Percentiles rank a stretch among this genome's conserved stretches.
These are phyloP conservation scores for Lobosporangium transversale DNA, from an alignment of 192 early-diverging fungal genomes.

Conservation along the genomic window DNA sequence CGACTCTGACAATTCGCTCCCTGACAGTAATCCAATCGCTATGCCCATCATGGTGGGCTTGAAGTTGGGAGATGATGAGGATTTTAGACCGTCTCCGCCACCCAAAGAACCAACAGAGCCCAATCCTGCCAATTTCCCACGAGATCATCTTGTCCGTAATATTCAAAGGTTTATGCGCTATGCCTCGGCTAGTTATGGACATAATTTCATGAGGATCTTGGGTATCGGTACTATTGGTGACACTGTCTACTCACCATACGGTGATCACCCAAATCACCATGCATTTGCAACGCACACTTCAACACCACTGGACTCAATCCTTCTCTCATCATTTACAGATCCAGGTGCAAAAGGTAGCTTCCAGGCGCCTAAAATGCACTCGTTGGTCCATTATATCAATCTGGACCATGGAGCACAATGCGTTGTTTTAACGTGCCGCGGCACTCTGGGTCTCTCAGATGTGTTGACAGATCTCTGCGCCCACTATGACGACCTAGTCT, in stretches of 20 bases:
- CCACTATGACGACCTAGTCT: conserved; percentile 68
- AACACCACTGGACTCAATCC: conserved; percentile 75
- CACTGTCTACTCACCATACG: conserved; percentile 47
- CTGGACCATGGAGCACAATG: conserved; percentile 82
- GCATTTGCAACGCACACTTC: conserved; percentile 85
- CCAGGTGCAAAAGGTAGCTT: conserved; percentile 41
- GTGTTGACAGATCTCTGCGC: conserved; percentile 89
- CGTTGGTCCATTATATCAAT: conserved; percentile 82
- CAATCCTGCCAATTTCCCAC: conserved; percentile 60
- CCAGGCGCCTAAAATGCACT: conserved; percentile 69
- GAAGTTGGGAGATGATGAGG: conserved; percentile 16
- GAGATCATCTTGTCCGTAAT: conserved; percentile 69
- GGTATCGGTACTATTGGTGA: conserved; percentile 66
- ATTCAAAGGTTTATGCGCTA: conserved; percentile 75
- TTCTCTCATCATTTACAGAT: conserved; percentile 75
- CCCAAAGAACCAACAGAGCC: conserved; percentile 52
- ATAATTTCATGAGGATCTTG: conserved; percentile 77
- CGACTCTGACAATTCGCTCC: conserved; percentile 25
- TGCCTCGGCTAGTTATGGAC: conserved; percentile 76
- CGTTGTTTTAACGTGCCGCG: conserved; percentile 86
- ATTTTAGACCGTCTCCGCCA: conserved; percentile 26
- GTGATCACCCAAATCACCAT: conserved; percentile 71
- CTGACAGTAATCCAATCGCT: not conserved
- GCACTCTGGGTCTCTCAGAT: conserved; percentile 88
- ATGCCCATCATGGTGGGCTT: conserved; percentile 3